Base-by-base conservation (phyloP, 257 asterid species). In the Nicotiana tabacum region DNA sequence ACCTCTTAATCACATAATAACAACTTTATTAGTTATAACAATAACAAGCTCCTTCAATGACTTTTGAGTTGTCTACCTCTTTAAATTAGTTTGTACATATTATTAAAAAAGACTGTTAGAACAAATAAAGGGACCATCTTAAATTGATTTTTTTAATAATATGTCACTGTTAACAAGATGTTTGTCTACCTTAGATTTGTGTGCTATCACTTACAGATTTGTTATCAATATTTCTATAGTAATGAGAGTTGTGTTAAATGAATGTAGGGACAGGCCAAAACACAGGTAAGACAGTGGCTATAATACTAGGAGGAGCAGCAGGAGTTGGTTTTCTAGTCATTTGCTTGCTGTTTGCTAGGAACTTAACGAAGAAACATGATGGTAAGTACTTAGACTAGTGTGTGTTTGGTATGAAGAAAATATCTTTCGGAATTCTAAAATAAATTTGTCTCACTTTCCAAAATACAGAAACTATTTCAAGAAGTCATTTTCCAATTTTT, bases 291-390 rank as follows among this genome's bases (percentile, higher is more conserved):
- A 96, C 99, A 0, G 97, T 95, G 90, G 99, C 99, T 64, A 94
- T 96, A 61, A 95, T 96, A 87, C 68, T 94, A 74, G 99, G 99
- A 91, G 99, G 99, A 85, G 99, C 98, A 69, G 99, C 97, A n/a
- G 98, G 98, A 33, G 98, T 96, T 74, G 98, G 97, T 48, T 91
- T 96, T 88, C 82, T 96, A 85, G 91, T 95, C 83, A 94, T 94
- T 85, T 91, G 84, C 86, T 65, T 91, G 91, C 94, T 96, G 70
- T 94, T 94, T 91, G 95, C 93, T 61, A 94, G 95, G 90, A 82
- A 84, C 68, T 85, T 91, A 81, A n/a, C 88, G 88, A 96, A 94
- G 97, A 92, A 90, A 89, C 97, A 89, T 89, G 97, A 92, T 88
- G 98, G 99, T 91, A 87, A 91, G 91, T 77, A 30, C 16, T 3